These are phyloP conservation scores for Trypanosoma brucei DNA, from an alignment of 208 protist genomes.

Conservation along the genomic window DNA sequence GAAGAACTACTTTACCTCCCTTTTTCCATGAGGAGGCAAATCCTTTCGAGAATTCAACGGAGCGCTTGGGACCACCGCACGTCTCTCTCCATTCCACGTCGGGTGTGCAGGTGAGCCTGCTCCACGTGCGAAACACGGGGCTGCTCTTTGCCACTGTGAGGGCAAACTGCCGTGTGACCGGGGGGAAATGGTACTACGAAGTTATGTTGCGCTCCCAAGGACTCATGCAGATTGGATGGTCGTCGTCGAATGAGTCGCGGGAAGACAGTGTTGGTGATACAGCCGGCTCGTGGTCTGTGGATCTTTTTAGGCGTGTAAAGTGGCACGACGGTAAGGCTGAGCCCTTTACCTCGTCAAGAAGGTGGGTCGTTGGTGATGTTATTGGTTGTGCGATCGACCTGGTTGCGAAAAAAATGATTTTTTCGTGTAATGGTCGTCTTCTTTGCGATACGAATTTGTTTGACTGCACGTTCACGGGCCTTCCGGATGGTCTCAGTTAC, in stretches of 20 bases:
- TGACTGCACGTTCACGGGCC: conserved; percentile 19
- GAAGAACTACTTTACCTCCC: conserved; percentile 57
- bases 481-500: conserved; percentile 30
- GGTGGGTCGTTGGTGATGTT: conserved; percentile 82
- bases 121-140: conserved; percentile 73
- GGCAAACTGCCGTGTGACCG: conserved; percentile 74
- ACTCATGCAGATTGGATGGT: conserved; percentile 91
- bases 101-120: conserved; percentile 63
- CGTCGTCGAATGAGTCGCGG: conserved; percentile 26
- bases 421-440: conserved; percentile 76
- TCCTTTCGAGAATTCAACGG: conserved; percentile 70
- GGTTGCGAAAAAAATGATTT: conserved; percentile 59
- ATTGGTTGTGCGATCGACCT: conserved; percentile 88
- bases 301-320: conserved; percentile 82
- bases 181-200: conserved; percentile 90
- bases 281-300: conserved; percentile 76
- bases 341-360: conserved; percentile 44
- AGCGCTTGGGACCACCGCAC: conserved; percentile 78
- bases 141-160: conserved; percentile 63
- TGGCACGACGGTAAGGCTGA: conserved; percentile 79
- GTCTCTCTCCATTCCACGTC: conserved; percentile 72
- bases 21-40: conserved; percentile 86
- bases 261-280: conserved; percentile 79
- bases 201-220: conserved; percentile 84
- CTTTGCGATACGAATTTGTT: conserved; percentile 31